A percentile compares a stretch with the other conserved stretches of the same genome.
Evolutionary conservation across 495 filamentous ascomycete species (phyloP).

Genomic region (Pseudoneurospora amorphoporcata): DNA sequence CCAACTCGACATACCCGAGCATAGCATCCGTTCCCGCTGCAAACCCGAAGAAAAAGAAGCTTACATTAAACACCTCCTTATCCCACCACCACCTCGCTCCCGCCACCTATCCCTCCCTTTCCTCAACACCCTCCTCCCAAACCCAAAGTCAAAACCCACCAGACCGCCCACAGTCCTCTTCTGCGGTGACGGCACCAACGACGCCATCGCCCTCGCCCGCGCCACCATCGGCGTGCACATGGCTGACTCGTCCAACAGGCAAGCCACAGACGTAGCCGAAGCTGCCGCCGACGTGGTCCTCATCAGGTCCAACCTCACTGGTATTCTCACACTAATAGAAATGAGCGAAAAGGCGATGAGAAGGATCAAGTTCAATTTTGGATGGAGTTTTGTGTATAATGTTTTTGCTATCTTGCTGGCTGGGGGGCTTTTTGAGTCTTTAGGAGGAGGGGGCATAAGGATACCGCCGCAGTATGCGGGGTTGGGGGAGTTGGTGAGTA

Average conservation of each 20-base stretch:
- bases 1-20: constrained; percentile 40
- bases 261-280: constrained; percentile 54
- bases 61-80: constrained; percentile 42
- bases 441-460: constrained; percentile 30
- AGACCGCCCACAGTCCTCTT: constrained; percentile 46
- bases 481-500: constrained; percentile 67
- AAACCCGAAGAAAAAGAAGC: constrained; percentile 52
- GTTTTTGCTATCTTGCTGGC: constrained; percentile 59
- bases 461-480: constrained; percentile 69
- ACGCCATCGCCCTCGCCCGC: constrained; percentile 60
- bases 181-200: constrained; percentile 73
- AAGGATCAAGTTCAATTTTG: constrained; percentile 61
- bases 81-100: background rate
- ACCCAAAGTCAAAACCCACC: no score
- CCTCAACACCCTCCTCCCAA: background rate
- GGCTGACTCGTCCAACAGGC: constrained; percentile 38
- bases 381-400: constrained; percentile 67
- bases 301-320: constrained; percentile 40
- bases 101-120: background rate
- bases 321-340: constrained; percentile 49
- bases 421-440: constrained; percentile 49
- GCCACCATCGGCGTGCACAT: constrained; percentile 56
- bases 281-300: constrained; percentile 63
- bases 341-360: constrained; percentile 43
- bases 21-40: constrained; percentile 39